Conservation (phyloP, 306 rosid genomes). For the Acmispon strigosus region DNA sequence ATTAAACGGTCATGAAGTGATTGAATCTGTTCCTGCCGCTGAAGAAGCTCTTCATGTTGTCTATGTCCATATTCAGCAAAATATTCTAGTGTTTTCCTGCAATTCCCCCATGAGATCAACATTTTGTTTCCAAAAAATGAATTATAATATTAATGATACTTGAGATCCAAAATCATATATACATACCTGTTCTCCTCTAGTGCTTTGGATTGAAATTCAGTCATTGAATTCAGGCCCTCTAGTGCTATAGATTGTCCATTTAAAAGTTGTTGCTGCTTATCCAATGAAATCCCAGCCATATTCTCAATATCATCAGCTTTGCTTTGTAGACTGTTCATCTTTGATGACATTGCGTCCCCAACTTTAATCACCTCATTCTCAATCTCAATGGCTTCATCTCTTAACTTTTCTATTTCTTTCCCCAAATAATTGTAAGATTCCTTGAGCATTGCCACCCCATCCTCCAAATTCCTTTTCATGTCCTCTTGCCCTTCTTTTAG, state of each 20-base stretch:
- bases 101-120: conserved; percentile 2
- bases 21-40: conserved; percentile 48
- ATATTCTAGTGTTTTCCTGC: conserved; percentile 48
- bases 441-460: conserved; percentile 49
- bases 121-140: not conserved
- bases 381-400: conserved; percentile 51
- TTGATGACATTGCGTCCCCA: conserved; percentile 53
- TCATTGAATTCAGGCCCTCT: conserved; percentile 45
- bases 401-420: conserved; percentile 43
- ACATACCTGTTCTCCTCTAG: conserved; percentile 73
- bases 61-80: conserved; percentile 52
- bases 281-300: conserved; percentile 62
- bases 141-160: too few species aligned
- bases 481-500: conserved; percentile 59
- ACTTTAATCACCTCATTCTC: conserved; percentile 55
- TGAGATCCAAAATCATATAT: too few species aligned
- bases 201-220: conserved; percentile 61
- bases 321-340: conserved; percentile 52
- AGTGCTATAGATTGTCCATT: conserved; percentile 72
- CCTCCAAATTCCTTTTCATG: conserved; percentile 47
- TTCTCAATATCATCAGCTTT: conserved; percentile 66
- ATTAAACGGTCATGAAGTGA: conserved; percentile 63
- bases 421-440: conserved; percentile 55
- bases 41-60: conserved; percentile 70
- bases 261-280: conserved; percentile 68